These are phyloP conservation scores for Ophiostoma tasmaniense DNA, from an alignment of 2,329 filamentous ascomycete species.

Conservation along the genomic window DNA sequence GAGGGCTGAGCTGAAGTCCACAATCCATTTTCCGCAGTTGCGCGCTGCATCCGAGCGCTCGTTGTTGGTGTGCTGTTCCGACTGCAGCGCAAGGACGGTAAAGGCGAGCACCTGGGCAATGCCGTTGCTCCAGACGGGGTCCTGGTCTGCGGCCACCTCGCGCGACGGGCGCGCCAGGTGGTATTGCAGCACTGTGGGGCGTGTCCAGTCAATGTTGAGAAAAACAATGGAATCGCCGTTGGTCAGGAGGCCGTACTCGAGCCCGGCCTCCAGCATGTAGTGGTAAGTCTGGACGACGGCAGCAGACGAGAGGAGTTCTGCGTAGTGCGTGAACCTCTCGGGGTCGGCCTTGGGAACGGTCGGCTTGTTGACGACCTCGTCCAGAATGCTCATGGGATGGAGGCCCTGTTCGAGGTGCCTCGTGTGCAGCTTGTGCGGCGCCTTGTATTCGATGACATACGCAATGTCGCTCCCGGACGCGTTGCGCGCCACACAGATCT, in stretches of 20 bases:
- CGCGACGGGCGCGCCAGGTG: background rate
- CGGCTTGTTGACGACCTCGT: slow-evolving; percentile 25
- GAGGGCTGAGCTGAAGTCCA: background rate
- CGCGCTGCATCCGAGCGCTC: slow-evolving; percentile 17
- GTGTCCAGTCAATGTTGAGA: slow-evolving; percentile 26
- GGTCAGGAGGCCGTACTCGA: slow-evolving; percentile 36
- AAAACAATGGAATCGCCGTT: slow-evolving; percentile 38
- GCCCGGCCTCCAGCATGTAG: slow-evolving; percentile 40
- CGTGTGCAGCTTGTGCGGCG: slow-evolving; percentile 38
- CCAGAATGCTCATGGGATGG: slow-evolving; percentile 33
- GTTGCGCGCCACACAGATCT: background rate
- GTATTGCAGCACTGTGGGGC: slow-evolving; percentile 26
- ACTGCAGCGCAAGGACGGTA: slow-evolving; percentile 24
- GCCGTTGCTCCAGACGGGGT: slow-evolving; percentile 22
- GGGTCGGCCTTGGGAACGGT: slow-evolving; percentile 23
- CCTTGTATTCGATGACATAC: slow-evolving; percentile 36
- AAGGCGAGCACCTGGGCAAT: slow-evolving; percentile 28
- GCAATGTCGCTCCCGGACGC: background rate
- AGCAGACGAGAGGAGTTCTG: slow-evolving; percentile 26
- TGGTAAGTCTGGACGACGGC: slow-evolving; percentile 40
- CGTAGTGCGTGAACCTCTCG: slow-evolving; percentile 11
- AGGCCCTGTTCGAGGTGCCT: slow-evolving; percentile 35
- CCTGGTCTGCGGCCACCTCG: background rate
- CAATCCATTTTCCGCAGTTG: background rate
- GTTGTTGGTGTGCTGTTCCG: slow-evolving; percentile 20